Evolutionary conservation across 805 yeast species (phyloP), one percentile per base, ranked within the genome.

Genomic region (Barnettozyma siamensis): DNA sequence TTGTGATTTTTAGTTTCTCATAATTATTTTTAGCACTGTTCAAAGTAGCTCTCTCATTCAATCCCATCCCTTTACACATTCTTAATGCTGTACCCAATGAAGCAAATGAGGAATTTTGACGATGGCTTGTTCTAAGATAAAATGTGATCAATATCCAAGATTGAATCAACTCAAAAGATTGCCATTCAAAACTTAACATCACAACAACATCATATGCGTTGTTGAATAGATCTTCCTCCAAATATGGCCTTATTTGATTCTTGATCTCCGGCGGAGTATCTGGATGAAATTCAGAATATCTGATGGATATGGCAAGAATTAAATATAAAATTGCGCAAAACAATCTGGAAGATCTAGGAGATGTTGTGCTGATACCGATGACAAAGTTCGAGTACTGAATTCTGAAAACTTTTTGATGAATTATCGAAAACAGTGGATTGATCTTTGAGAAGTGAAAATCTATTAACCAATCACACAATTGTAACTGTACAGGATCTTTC

Each of bases 381-480:
- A 58, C 55, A 42, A 33, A 53, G 38, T 58, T 59, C 16, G 58
- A 50, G 26, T 62, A 62, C 53, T 78, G 84, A 44, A 73, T 72
- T 42, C 72, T 51, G 50, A 78, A 78, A 28, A 75, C 72, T 1
- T 64, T 54, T 49, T 76, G 77, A 55, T 78, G 81, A 19, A 79
- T 45, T 5, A 78, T 67, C 3, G 75, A 69, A 51, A 61, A 74
- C 13, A 76, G 52, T 15, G 78, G 78, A 57, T 79, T 79, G 45
- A 79, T 61, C 29, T 72, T 70, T 10, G 48, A 41, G 51, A 79
- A 70, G 47, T 56, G 78, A 47, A 58, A 73, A 13, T 49, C 51
- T 7, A 69, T 40, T 26, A 69, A 48, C 42, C 57, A 58, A 40
- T 65, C 57, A 15, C 69, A 46, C 35, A 65, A 58, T 31, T 46